Evolutionary conservation across 208 protist species (phyloP).

Genomic region (Trypanosoma melophagium): DNA sequence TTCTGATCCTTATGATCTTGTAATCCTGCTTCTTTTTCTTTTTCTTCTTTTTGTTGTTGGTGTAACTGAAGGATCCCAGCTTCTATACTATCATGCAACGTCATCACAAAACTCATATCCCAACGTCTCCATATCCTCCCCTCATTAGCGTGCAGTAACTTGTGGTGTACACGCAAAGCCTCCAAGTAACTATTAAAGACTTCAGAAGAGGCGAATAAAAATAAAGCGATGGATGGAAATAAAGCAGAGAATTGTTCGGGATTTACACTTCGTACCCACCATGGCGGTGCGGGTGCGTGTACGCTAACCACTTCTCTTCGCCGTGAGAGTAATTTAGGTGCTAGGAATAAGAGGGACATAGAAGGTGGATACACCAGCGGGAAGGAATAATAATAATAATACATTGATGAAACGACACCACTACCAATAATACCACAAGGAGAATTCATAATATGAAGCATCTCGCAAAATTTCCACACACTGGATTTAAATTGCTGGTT

Average conservation of each 20-base stretch:
- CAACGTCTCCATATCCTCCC: slow-evolving; percentile 1
- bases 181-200: slow-evolving; percentile 29
- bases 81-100: slow-evolving; percentile 20
- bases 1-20: not conserved
- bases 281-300: slow-evolving; percentile 8
- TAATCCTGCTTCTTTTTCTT: not conserved
- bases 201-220: slow-evolving; percentile 22
- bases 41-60: not conserved
- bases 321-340: not conserved
- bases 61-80: slow-evolving; percentile 5
- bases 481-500: slow-evolving; percentile 33
- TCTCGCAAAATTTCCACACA: slow-evolving; percentile 32
- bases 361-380: not conserved
- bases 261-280: slow-evolving; percentile 6
- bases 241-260: not conserved
- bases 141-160: slow-evolving; percentile 9
- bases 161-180: slow-evolving; percentile 27
- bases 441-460: slow-evolving; percentile 49
- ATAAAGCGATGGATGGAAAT: slow-evolving; percentile 1
- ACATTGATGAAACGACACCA: not conserved
- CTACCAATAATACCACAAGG: slow-evolving; percentile 12
- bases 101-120: slow-evolving; percentile 9
- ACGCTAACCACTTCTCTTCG: not conserved
- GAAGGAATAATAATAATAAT: too few species aligned
- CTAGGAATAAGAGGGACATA: slow-evolving; percentile 8